Evolutionary conservation across 2,329 filamentous ascomycete species (phyloP).

Genomic region (Nigrospora oryzae): DNA sequence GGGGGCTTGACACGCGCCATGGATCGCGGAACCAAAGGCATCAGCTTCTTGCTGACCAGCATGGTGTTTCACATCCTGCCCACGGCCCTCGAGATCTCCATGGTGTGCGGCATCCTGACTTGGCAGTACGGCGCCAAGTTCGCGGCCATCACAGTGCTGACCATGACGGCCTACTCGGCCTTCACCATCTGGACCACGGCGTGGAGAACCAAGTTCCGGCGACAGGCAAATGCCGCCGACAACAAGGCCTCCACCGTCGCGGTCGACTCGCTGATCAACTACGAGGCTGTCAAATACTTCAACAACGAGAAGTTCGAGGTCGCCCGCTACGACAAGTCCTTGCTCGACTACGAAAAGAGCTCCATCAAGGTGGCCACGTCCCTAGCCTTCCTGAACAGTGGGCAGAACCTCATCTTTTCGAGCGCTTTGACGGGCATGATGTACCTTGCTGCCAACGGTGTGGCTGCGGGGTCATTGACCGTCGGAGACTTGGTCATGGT

Average conservation of each 20-base stretch:
- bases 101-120: constrained; percentile 94
- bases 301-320: constrained; percentile 98
- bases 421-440: constrained; percentile 93
- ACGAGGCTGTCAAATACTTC: constrained; percentile 98
- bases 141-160: constrained; percentile 79
- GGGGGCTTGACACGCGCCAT: constrained; percentile 90
- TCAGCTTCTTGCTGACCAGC: constrained; percentile 91
- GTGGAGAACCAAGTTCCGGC: constrained; percentile 94
- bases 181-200: constrained; percentile 96
- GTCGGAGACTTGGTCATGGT: constrained; percentile 98
- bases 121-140: constrained; percentile 93
- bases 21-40: constrained; percentile 94
- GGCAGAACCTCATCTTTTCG: constrained; percentile 96
- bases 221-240: constrained; percentile 91
- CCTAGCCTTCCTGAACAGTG: constrained; percentile 83
- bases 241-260: constrained; percentile 93
- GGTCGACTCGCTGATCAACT: constrained; percentile 96
- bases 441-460: constrained; percentile 89
- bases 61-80: constrained; percentile 98
- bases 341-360: constrained; percentile 81
- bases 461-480: constrained; percentile 71
- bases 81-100: constrained; percentile 83
- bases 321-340: constrained; percentile 76
- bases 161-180: constrained; percentile 91
- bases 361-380: constrained; percentile 97